Conservation (phyloP, 345 rosid genomes). For the Gossypioides kirkii region DNA sequence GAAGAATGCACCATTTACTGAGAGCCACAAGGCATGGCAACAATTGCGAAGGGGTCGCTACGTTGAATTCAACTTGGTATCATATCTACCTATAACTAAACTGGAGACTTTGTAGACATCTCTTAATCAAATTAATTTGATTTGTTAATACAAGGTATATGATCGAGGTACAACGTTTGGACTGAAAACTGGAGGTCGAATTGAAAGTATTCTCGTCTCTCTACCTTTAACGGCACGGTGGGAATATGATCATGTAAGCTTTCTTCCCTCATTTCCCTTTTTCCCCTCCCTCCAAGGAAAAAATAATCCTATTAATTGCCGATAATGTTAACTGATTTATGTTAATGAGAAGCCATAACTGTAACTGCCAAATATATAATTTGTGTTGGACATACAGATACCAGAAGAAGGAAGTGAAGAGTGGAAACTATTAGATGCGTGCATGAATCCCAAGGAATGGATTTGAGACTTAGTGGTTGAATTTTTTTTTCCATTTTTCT, state of each 20-base stretch:
- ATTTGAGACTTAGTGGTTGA: conserved; percentile 26
- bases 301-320: background rate
- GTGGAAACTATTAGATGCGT: conserved; percentile 94
- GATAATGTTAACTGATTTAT: background rate
- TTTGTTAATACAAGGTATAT: conserved; percentile 51
- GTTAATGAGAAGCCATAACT: background rate
- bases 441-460: conserved; percentile 97
- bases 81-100: background rate
- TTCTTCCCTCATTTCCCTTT: background rate
- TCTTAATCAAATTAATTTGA: conserved; percentile 6
- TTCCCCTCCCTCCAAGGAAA: too few species aligned
- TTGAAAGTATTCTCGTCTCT: conserved; percentile 96
- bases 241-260: conserved; percentile 94
- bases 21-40: conserved; percentile 91
- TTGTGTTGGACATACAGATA: conserved; percentile 40
- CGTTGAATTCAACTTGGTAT: conserved; percentile 95
- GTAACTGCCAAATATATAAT: background rate
- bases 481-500: background rate
- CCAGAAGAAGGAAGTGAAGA: conserved; percentile 95
- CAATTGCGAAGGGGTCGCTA: conserved; percentile 94
- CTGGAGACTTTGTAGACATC: background rate
- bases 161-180: conserved; percentile 99
- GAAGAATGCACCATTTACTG: conserved; percentile 69
- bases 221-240: conserved; percentile 89
- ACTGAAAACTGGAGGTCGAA: conserved; percentile 91